Evolutionary conservation across 768 basidiomycete species (phyloP), one percentile per base, ranked within the genome.

Genomic region (Coprinopsis cinerea): DNA sequence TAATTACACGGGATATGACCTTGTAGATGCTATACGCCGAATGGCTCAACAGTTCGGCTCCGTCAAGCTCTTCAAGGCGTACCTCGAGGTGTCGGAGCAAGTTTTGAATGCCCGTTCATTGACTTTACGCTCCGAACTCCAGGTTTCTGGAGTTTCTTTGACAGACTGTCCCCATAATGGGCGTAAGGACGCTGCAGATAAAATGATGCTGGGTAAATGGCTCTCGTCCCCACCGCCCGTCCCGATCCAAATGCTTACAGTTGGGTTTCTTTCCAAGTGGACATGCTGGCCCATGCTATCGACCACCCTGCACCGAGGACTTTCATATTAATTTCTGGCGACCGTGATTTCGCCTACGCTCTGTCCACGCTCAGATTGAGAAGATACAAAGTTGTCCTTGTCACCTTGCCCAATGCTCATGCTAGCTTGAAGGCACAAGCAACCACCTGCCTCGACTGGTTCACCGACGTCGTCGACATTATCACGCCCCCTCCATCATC

Each of bases 271-370:
- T 30, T 13, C 26, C 14, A 6, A 64, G 61, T 60, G 23, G 60
- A 64, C 41, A 64, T 65, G 60, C 57, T 62, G 44, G 53, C 57
- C 5, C 51, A 66, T 51, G 63, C 60, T 17, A 63, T 82, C 58
- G 84, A 87, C 63, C 74, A 77, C 53, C 75, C 51, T 57, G 73
- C 61, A 1, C 59, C 61, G 0, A 41, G 54, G 26, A 83, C 82
- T 14, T 65, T 85, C 56, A 61, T 85, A 30, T 65, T 88, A 26
- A 81, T 87, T 55, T 75, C 83, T 0, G 80, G 78, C 11, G 83
- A 88, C 61, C 72, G 79, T 32, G 83, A 85, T 59, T 77, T 84
- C 53, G 75, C 77, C 1, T 85, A 83, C 57, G 77, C 78, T 15
- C 61, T 83, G 35, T 78, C 83, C 1, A 68, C 68, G 28, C 66